Evolutionary conservation across 768 basidiomycete genomes (phyloP), one percentile per base, ranked within the genome.

Genomic region (Boletus rubescentipes): DNA sequence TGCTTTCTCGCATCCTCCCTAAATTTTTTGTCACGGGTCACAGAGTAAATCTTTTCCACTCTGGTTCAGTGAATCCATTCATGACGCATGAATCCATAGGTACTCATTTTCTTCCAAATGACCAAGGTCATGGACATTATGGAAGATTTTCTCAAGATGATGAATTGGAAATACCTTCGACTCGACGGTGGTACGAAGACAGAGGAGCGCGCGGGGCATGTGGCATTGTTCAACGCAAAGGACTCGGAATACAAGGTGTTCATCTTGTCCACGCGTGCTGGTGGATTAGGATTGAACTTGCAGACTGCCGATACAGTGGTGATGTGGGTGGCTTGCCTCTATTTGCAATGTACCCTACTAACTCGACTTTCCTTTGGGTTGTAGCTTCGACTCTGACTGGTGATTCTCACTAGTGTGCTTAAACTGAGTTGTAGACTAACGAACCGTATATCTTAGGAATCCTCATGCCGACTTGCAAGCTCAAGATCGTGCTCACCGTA

Each of bases 61-160:
- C 1, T 10, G 36, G 2, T 5, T 36, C 5, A 34, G 16, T 35
- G 8, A 21, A 42, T 18, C 4, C 60, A 34, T 11, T 55, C 9
- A 49, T 50, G 48, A 38, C 18, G 39, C 46, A n/a, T 50, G 51
- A 40, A 51, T 14, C 46, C 42, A 0, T 59, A 93, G 90, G 92
- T 96, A 42, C 84, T 99, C 52, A 98, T 99, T 63, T 98, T 99
- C 84, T 98, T 98, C 86, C 97, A 99, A 73, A 98, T 98, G 97
- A 98, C 95, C 15, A 91, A 93, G 66, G 93, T 98, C 63, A 97
- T 98, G 95, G 92, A 96, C 58, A 94, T 97, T 68, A 93, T 96
- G 85, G 92, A 93, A 64, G 95, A 98, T 64, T 98, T 94, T 65
- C 73, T 97, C 65, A 91, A 89, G 68, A 86, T 87, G 80, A 84